A percentile compares a stretch with the other conserved stretches of the same genome.
Evolutionary conservation across 2,329 filamentous ascomycete species (phyloP).

Genomic region (Xylariales sp.): DNA sequence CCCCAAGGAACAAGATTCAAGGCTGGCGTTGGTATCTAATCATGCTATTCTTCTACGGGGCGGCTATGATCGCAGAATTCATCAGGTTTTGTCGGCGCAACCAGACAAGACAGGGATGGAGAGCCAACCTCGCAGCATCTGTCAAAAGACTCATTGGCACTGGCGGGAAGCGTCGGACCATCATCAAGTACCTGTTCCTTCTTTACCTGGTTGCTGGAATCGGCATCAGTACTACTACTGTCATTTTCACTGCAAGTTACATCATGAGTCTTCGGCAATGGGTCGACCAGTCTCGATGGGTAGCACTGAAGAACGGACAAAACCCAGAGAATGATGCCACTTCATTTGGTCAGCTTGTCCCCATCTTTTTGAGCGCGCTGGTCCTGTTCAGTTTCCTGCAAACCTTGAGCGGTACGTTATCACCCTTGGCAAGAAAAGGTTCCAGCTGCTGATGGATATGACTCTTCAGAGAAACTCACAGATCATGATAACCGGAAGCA

Average conservation of each 20-base stretch:
- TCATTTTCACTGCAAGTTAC: constrained; percentile 17
- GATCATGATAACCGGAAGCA: constrained; percentile 13
- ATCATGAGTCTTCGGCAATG: constrained; percentile 24
- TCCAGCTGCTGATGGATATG: neutral
- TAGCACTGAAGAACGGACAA: constrained; percentile 11
- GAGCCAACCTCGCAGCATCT: constrained; percentile 8
- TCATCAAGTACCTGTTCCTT: constrained; percentile 14
- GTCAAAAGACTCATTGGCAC: constrained; percentile 9
- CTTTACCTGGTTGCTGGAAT: constrained; percentile 20
- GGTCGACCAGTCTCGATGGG: constrained; percentile 21
- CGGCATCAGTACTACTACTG: constrained; percentile 17
- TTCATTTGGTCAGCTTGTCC: constrained; percentile 31
- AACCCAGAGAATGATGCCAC: constrained; percentile 28
- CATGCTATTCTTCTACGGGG: constrained; percentile 20
- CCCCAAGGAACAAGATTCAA: constrained; percentile 18
- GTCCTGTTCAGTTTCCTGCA: constrained; percentile 27
- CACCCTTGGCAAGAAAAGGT: neutral
- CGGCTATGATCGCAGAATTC: constrained; percentile 18
- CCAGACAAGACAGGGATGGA: constrained; percentile 14
- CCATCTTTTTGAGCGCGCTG: constrained; percentile 26
- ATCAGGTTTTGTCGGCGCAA: constrained; percentile 18
- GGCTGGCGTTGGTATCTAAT: constrained; percentile 21
- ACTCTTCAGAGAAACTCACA: constrained; percentile 16
- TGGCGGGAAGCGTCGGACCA: constrained; percentile 8
- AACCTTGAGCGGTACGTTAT: constrained; percentile 21